A percentile compares a stretch with the other conserved stretches of the same genome.
Conservation (phyloP, 2,329 filamentous ascomycete species). For the Aspergillus brasiliensis region DNA sequence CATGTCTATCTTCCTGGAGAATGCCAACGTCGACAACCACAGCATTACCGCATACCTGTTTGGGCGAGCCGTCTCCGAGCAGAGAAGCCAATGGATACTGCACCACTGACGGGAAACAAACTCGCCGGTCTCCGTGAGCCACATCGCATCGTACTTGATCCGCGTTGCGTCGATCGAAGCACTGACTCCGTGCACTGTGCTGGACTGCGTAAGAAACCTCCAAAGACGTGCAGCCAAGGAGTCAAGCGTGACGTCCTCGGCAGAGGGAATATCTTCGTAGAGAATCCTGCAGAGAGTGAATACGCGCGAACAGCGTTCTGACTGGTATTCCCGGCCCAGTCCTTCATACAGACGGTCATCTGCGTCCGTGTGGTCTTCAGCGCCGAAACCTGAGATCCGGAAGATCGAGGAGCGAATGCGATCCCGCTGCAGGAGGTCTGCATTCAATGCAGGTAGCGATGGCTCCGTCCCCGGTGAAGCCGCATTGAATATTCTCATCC, state of each 20-base stretch:
- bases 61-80: slow-evolving; percentile 4
- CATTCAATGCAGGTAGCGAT: slow-evolving; percentile 4
- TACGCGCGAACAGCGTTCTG: slow-evolving; percentile 4
- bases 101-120: slow-evolving; percentile 23
- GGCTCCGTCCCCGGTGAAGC: slow-evolving; percentile 7
- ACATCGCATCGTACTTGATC: slow-evolving; percentile 18
- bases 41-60: slow-evolving; percentile 32
- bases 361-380: slow-evolving; percentile 35
- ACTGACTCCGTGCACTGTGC: slow-evolving; percentile 4
- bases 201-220: background rate
- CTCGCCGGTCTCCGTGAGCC: slow-evolving; percentile 13
- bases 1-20: slow-evolving; percentile 25
- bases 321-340: slow-evolving; percentile 29
- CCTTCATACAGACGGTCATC: slow-evolving; percentile 38
- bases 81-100: slow-evolving; percentile 21
- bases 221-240: slow-evolving; percentile 7
- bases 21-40: slow-evolving; percentile 32
- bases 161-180: background rate
- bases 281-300: slow-evolving; percentile 20
- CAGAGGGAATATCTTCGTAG: slow-evolving; percentile 11
- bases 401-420: slow-evolving; percentile 36
- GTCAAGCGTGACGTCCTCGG: background rate
- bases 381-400: slow-evolving; percentile 39
- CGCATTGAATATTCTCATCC: slow-evolving; percentile 34
- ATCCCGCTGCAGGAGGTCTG: slow-evolving; percentile 28